Evolutionary conservation across 202 grass and related monocot species (phyloP).

Genomic region (Dendrocalamus latiflorus): DNA sequence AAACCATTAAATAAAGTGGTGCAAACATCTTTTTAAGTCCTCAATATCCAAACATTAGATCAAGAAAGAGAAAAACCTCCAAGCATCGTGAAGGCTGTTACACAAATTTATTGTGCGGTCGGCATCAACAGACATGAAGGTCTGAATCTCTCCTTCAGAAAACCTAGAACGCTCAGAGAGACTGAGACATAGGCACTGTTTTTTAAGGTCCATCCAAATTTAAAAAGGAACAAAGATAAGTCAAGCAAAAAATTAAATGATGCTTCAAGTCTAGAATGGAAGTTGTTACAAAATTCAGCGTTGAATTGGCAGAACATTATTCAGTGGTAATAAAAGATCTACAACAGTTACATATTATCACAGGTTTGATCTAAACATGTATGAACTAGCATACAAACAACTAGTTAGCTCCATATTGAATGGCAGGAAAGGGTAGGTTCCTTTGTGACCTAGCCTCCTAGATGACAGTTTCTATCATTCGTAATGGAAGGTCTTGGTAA

Average conservation of each 20-base stretch:
- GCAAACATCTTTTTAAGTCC: not conserved
- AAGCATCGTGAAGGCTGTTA: conserved; percentile 90
- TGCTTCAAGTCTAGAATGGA: too few relatives aligned
- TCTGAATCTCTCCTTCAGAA: conserved; percentile 97
- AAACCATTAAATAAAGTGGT: conserved; percentile 22
- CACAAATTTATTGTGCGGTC: conserved; percentile 85
- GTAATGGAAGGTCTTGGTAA: not conserved
- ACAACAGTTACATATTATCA: not conserved
- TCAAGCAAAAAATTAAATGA: too few relatives aligned
- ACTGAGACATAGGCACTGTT: conserved; percentile 70
- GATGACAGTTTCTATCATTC: not conserved
- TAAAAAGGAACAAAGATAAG: too few relatives aligned
- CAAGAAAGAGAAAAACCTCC: conserved; percentile 63
- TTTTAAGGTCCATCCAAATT: conserved; percentile 19
- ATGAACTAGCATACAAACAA: not conserved
- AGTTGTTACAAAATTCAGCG: not conserved
- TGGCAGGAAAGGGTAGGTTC: not conserved
- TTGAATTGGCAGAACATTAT: not conserved
- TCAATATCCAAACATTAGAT: not conserved
- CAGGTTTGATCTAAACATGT: not conserved
- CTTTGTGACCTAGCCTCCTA: not conserved
- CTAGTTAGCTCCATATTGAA: not conserved
- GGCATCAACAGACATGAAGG: conserved; percentile 94
- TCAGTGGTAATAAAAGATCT: not conserved
- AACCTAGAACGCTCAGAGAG: conserved; percentile 87